phyloP scores from a whole-genome alignment of 306 rosid species.

The Geum urbanum region DNA sequence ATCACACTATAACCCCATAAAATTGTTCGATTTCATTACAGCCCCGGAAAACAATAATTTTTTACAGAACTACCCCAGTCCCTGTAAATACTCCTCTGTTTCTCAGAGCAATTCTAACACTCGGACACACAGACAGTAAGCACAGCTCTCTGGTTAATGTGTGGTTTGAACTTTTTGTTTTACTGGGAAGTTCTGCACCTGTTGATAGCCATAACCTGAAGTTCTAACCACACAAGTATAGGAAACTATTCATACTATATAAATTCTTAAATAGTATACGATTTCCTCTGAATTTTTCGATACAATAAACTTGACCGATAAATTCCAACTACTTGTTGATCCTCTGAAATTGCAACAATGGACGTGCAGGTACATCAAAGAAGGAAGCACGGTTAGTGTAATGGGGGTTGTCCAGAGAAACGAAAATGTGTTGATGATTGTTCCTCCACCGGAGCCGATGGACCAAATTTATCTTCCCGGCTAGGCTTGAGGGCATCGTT shows the following conservation, averaged over 20 bases:
- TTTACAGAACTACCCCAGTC: no score
- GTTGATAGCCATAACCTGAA: not conserved
- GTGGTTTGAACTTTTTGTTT: not conserved
- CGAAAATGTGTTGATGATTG: conserved; percentile 93
- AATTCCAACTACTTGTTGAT: conserved; percentile 8
- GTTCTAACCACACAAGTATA: not conserved
- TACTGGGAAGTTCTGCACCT: not conserved
- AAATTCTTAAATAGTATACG: no score
- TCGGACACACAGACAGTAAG: no score
- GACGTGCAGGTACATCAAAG: conserved; percentile 79
- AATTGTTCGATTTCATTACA: no score
- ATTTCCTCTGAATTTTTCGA: not conserved
- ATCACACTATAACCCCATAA: no score
- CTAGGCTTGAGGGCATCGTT: conserved; percentile 88
- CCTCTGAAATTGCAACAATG: conserved; percentile 16
- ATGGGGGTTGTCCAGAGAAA: conserved; percentile 98
- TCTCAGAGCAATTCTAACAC: no score
- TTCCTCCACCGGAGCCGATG: conserved; percentile 93
- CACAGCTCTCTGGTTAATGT: not conserved
- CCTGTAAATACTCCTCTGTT: no score
- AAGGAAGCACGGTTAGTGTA: conserved; percentile 99
- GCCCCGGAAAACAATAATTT: no score
- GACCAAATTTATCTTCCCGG: conserved; percentile 83
- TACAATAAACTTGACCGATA: not conserved
- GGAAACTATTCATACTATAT: no score